Percentiles rank a stretch among this genome's conserved stretches.
These are phyloP conservation scores for Trichoderma orchidacearum DNA, from an alignment of 495 filamentous ascomycete species.

Conservation along the genomic window DNA sequence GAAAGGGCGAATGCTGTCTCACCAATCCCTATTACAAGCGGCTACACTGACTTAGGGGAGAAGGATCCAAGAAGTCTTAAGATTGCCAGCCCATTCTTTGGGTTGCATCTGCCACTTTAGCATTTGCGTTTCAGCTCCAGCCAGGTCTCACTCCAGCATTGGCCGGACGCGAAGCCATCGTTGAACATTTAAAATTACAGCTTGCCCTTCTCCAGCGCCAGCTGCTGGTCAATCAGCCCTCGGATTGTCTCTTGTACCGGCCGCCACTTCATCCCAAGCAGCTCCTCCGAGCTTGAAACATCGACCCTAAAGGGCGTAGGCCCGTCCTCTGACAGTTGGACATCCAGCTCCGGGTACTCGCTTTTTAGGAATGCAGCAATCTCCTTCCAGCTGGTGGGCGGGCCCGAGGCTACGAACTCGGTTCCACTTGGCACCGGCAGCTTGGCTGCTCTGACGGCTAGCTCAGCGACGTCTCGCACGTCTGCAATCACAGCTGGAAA, in stretches of 20 bases:
- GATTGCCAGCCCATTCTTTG: too few relatives aligned
- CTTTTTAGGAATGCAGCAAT: constrained; percentile 14
- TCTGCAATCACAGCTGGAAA: constrained; percentile 16
- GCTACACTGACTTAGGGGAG: too few relatives aligned
- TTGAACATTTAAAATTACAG: too few relatives aligned
- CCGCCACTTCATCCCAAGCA: constrained; percentile 22
- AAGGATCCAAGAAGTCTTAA: too few relatives aligned
- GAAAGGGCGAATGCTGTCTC: too few relatives aligned
- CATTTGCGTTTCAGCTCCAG: not conserved
- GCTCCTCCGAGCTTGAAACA: too few relatives aligned
- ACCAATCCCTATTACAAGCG: too few relatives aligned
- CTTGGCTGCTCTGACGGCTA: constrained; percentile 18
- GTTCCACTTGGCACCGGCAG: constrained; percentile 11
- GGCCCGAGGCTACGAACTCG: constrained; percentile 16
- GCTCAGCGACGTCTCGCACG: constrained; percentile 26
- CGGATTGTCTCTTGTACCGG: constrained; percentile 16
- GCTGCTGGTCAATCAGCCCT: constrained; percentile 26
- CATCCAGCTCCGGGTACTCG: constrained; percentile 14
- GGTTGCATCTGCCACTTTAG: too few relatives aligned
- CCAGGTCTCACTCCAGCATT: not conserved
- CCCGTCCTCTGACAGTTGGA: constrained; percentile 10
- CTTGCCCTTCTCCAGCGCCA: constrained; percentile 5
- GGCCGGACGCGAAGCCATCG: not conserved
- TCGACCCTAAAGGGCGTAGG: constrained; percentile 7
- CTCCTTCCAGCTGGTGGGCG: constrained; percentile 12